These are phyloP conservation scores for Sclerotiophoma versabilis DNA, from an alignment of 2,329 filamentous ascomycete genomes.

Conservation along the genomic window DNA sequence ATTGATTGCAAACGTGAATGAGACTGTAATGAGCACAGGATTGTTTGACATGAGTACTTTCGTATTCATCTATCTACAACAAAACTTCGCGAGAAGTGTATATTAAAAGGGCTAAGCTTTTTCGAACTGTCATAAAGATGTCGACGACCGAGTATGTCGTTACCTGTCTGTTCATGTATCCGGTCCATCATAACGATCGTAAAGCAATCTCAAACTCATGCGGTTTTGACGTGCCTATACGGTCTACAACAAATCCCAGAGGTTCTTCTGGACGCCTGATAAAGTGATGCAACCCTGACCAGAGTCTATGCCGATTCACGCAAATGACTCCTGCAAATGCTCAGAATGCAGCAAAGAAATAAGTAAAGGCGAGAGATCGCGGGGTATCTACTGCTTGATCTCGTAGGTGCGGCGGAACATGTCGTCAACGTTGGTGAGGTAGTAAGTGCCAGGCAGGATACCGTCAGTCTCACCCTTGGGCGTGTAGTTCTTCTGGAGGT, in stretches of 20 bases:
- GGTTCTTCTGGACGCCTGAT: constrained; percentile 22
- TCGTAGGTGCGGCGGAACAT: constrained; percentile 61
- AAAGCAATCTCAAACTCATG: constrained; percentile 1
- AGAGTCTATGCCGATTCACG: constrained; percentile 40
- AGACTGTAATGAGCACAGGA: neutral
- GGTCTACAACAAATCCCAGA: neutral
- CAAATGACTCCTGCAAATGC: constrained; percentile 47
- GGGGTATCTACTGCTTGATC: constrained; percentile 54
- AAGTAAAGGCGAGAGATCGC: constrained; percentile 29
- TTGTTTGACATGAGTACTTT: constrained; percentile 4
- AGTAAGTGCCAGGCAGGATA: constrained; percentile 59
- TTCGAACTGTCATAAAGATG: constrained; percentile 13
- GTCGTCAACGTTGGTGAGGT: constrained; percentile 58
- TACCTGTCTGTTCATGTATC: constrained; percentile 1
- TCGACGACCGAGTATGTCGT: constrained; percentile 12
- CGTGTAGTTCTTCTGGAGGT: constrained; percentile 59
- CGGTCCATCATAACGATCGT: constrained; percentile 19
- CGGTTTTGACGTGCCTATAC: neutral
- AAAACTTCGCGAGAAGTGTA: constrained; percentile 12
- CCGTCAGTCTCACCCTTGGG: constrained; percentile 54
- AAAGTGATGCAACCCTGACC: constrained; percentile 29
- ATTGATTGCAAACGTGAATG: neutral
- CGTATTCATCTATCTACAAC: constrained; percentile 15
- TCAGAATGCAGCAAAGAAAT: constrained; percentile 39
- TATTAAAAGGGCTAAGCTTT: constrained; percentile 20